Evolutionary conservation across 305 asterid species (phyloP).

Genomic region (Fraxinus dipetala): DNA sequence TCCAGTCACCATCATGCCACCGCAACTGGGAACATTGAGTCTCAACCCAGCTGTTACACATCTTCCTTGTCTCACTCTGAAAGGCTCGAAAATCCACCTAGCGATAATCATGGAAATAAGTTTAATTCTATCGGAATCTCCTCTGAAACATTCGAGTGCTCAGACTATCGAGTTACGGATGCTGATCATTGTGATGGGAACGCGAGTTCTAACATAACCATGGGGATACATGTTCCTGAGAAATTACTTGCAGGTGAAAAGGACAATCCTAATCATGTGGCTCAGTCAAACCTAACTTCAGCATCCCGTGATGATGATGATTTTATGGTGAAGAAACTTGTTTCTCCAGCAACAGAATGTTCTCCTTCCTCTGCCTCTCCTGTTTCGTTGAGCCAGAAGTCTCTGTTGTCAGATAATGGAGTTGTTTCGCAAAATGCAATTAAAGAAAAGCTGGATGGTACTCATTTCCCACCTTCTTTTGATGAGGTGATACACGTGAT

Average conservation of each 20-base stretch:
- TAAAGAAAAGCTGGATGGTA: constrained; percentile 34
- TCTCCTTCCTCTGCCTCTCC: constrained; percentile 36
- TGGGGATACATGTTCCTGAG: constrained; percentile 27
- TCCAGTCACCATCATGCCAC: constrained; percentile 35
- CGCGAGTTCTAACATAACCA: constrained; percentile 20
- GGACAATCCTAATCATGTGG: constrained; percentile 23
- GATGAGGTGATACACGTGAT: constrained; percentile 67
- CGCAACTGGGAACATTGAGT: constrained; percentile 45
- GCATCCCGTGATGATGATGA: constrained; percentile 43
- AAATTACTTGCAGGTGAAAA: constrained; percentile 25
- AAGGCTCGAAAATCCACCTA: constrained; percentile 32
- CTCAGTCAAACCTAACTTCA: constrained; percentile 23
- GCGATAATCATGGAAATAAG: constrained; percentile 31
- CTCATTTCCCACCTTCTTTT: constrained; percentile 47
- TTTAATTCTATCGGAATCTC: constrained; percentile 30
- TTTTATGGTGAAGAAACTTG: constrained; percentile 44
- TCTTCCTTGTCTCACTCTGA: constrained; percentile 56
- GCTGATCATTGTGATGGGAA: constrained; percentile 36
- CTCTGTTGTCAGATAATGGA: constrained; percentile 35
- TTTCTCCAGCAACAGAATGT: constrained; percentile 30
- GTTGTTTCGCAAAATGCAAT: constrained; percentile 40
- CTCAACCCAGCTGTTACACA: constrained; percentile 55
- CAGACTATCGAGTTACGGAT: constrained; percentile 40
- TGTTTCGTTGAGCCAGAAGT: constrained; percentile 35
- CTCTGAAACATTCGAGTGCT: constrained; percentile 25